Evolutionary conservation across 345 rosid species (phyloP).

Genomic region (Euphorbia pulcherrima): DNA sequence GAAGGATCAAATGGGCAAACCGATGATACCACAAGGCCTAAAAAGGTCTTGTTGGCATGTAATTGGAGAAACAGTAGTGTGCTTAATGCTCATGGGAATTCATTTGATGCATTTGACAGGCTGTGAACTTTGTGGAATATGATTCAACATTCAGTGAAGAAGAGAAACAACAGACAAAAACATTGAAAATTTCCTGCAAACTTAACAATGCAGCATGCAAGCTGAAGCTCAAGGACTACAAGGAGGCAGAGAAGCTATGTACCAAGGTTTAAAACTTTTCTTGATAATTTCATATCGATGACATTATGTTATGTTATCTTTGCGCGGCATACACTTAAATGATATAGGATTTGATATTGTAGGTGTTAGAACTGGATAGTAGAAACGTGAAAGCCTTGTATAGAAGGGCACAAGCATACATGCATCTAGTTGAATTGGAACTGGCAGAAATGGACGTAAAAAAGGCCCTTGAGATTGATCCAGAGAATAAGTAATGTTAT

Average conservation of each 20-base stretch:
- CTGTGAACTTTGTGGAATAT: conserved; percentile 68
- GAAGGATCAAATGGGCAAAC: too few species aligned
- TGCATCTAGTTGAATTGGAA: conserved; percentile 59
- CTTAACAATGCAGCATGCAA: conserved; percentile 88
- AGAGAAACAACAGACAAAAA: conserved; percentile 74
- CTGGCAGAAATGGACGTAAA: conserved; percentile 75
- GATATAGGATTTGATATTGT: conserved; percentile 4
- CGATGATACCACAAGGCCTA: too few species aligned
- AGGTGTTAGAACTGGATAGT: conserved; percentile 69
- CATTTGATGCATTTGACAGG: conserved; percentile 35
- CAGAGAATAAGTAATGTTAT: conserved; percentile 53
- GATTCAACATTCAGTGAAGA: conserved; percentile 74
- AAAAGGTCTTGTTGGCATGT: too few species aligned
- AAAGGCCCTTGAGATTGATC: conserved; percentile 82
- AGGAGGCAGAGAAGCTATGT: conserved; percentile 70
- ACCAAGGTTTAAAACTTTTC: conserved; percentile 38
- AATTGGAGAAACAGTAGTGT: too few species aligned
- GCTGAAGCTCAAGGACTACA: conserved; percentile 72
- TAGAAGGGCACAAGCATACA: conserved; percentile 76
- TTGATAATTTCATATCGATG: background rate
- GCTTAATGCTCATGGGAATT: background rate
- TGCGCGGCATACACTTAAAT: too few species aligned
- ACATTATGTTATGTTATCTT: too few species aligned
- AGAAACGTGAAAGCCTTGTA: conserved; percentile 70
- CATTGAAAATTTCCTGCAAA: conserved; percentile 72